Evolutionary conservation across 305 asterid genomes (phyloP).

Genomic region (Fraxinus latifolia): DNA sequence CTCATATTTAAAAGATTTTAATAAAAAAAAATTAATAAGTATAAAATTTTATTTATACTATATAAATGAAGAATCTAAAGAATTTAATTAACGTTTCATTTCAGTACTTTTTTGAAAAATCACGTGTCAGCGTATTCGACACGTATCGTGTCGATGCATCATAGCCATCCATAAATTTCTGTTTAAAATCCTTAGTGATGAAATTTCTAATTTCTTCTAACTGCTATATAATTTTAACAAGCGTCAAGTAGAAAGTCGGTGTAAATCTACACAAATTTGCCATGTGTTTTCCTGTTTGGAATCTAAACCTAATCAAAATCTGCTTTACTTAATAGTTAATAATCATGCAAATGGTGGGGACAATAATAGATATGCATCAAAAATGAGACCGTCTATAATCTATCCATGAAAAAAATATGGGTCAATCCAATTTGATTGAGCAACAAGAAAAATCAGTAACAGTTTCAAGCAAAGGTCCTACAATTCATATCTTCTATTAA

Average conservation of each 20-base stretch:
- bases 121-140: too few relatives aligned
- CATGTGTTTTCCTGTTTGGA: slow-evolving; percentile 12
- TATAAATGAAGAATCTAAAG: too few relatives aligned
- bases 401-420: slow-evolving; percentile 27
- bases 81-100: too few relatives aligned
- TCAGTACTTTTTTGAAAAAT: too few relatives aligned
- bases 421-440: slow-evolving; percentile 21
- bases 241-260: slow-evolving; percentile 1
- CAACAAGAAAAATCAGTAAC: slow-evolving; percentile 19
- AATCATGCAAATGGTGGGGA: slow-evolving; percentile 28
- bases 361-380: slow-evolving; percentile 22
- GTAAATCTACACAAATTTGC: not conserved
- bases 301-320: slow-evolving; percentile 21
- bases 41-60: too few relatives aligned
- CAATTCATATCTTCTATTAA: not conserved
- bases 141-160: too few relatives aligned
- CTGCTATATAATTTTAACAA: slow-evolving; percentile 8
- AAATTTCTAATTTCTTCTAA: slow-evolving; percentile 23
- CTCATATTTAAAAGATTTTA: too few relatives aligned
- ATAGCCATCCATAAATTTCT: not conserved
- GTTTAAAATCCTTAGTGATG: not conserved
- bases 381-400: slow-evolving; percentile 4
- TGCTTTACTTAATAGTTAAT: not conserved
- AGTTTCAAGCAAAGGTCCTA: slow-evolving; percentile 10
- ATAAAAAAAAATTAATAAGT: too few relatives aligned